Percentiles rank a stretch among this genome's conserved stretches.
These are phyloP conservation scores for Trypanosoma lewisi DNA, from an alignment of 208 protist genomes.

Conservation along the genomic window DNA sequence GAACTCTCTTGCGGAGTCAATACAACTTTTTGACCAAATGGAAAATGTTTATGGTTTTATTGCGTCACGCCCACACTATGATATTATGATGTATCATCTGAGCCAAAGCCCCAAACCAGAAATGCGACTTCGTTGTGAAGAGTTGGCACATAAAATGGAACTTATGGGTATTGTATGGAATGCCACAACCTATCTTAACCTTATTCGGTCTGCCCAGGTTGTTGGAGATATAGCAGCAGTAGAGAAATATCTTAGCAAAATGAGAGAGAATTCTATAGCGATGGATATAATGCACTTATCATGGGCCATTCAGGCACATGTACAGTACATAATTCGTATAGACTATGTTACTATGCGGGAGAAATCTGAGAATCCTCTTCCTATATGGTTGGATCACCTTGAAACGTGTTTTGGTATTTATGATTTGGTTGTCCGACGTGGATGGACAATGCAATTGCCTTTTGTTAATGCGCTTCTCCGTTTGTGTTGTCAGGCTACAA, in stretches of 20 bases:
- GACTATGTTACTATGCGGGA: slow-evolving; percentile 76
- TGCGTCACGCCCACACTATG: slow-evolving; percentile 79
- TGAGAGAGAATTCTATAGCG: slow-evolving; percentile 77
- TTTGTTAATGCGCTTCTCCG: slow-evolving; percentile 85
- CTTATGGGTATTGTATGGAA: slow-evolving; percentile 89
- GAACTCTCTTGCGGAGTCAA: slow-evolving; percentile 72
- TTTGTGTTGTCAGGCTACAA: slow-evolving; percentile 79
- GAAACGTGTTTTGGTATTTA: slow-evolving; percentile 86
- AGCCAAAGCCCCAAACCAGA: slow-evolving; percentile 75
- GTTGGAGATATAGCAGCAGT: slow-evolving; percentile 80
- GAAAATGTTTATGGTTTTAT: slow-evolving; percentile 90
- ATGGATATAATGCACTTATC: slow-evolving; percentile 67
- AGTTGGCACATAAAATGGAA: slow-evolving; percentile 88
- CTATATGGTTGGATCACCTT: slow-evolving; percentile 66
- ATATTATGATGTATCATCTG: slow-evolving; percentile 80
- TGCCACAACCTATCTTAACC: slow-evolving; percentile 75
- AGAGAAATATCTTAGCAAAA: slow-evolving; percentile 70
- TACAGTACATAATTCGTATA: slow-evolving; percentile 64
- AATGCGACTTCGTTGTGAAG: slow-evolving; percentile 83
- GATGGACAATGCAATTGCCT: slow-evolving; percentile 70
- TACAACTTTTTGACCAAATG: slow-evolving; percentile 92
- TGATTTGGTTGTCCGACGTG: slow-evolving; percentile 70
- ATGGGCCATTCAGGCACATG: slow-evolving; percentile 80
- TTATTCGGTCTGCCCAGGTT: slow-evolving; percentile 78
- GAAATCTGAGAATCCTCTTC: slow-evolving; percentile 35